Evolutionary conservation across 169 alveolate species (phyloP), one percentile per base, ranked within the genome.

Genomic region (Plasmodium cynomolgi): DNA sequence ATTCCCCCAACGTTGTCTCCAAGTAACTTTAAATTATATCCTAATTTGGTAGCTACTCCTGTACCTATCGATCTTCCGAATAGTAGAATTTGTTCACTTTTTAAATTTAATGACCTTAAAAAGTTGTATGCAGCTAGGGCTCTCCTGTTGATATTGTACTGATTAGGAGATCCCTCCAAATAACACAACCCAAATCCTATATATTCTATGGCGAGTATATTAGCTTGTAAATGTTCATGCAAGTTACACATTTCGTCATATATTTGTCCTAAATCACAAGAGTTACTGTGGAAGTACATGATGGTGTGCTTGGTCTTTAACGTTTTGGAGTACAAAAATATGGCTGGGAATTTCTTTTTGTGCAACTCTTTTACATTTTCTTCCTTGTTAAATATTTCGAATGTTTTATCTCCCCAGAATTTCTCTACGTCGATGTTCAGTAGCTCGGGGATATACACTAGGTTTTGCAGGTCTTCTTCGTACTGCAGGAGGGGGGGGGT

Each of bases 21-120:
- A 39, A 92, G 82, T 23, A 95, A 37, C 34, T 90, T 93, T 82
- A 97, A 84, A 54, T 95, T 93, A 9, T 97, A 96, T 15, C 97
- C 98, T 82, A 97, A 91, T 77, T 95, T 92, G 7, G 97, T 96
- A 17, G 98, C 98, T 0, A 97, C 98, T 6, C 98, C 98, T 9
- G 98, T 97, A 15, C 98, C 98, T 71, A 97, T 97, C 39, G 98
- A 97, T 56, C 98, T 74, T 23, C 98, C 98, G 88, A 96, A 97
- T 80, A 96, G 84, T 41, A 97, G 33, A 58, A 97, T 96, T 41
- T 93, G 85, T 58, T 96, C 81, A 33, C 97, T 96, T 47, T 94
- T 91, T 29, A 97, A 91, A 44, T 97, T 97, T 39, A 96, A 83
- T 41, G 97, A 97, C 34, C 80, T 81, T 47, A 97, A 96, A 84